These are phyloP conservation scores for Hymenoscyphus repandus DNA, from an alignment of 2,329 filamentous ascomycete genomes.

Conservation along the genomic window DNA sequence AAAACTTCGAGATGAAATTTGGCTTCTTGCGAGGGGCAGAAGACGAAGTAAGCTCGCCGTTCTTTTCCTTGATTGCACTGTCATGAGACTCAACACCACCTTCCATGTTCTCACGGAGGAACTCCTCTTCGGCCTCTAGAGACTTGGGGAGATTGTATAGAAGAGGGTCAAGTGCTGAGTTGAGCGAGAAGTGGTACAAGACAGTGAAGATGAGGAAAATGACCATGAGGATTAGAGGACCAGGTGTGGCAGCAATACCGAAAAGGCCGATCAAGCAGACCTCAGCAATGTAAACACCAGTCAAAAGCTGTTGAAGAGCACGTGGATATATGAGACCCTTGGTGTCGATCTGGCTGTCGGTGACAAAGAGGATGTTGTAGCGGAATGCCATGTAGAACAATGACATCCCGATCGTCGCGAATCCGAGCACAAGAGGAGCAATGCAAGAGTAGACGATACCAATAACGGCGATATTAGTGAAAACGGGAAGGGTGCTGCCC, in stretches of 20 bases:
- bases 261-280: constrained; percentile 83
- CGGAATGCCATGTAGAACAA: constrained; percentile 84
- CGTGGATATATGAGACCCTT: constrained; percentile 83
- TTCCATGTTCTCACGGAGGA: constrained; percentile 23
- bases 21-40: constrained; percentile 41
- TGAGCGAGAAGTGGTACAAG: constrained; percentile 70
- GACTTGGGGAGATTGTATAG: constrained; percentile 75
- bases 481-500: constrained; percentile 77
- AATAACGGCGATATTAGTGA: constrained; percentile 76
- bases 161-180: constrained; percentile 68
- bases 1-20: constrained; percentile 60
- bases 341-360: constrained; percentile 76
- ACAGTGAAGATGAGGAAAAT: constrained; percentile 69
- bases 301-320: constrained; percentile 80
- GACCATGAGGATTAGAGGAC: constrained; percentile 71
- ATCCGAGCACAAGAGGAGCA: constrained; percentile 77
- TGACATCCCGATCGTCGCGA: constrained; percentile 71
- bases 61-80: constrained; percentile 18
- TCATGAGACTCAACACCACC: constrained; percentile 11
- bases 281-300: constrained; percentile 77
- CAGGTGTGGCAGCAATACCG: constrained; percentile 59
- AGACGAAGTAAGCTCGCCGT: constrained; percentile 12
- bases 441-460: constrained; percentile 82
- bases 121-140: constrained; percentile 53
- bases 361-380: constrained; percentile 87